Percentiles rank a stretch among this genome's conserved stretches.
phyloP scores from a whole-genome alignment of 163 green algal genomes.

The Volvox carteri region DNA sequence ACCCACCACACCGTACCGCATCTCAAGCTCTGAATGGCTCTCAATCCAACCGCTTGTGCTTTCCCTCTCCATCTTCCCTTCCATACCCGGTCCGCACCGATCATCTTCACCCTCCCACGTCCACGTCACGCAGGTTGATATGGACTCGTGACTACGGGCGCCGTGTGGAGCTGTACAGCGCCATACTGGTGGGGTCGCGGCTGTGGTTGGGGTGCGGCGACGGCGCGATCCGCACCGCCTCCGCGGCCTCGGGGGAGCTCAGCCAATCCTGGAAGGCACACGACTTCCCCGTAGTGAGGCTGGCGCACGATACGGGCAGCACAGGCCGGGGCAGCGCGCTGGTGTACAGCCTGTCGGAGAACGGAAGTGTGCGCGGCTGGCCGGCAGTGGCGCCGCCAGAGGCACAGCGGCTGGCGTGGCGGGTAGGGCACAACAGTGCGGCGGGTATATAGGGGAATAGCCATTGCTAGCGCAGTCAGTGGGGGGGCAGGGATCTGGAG shows the following conservation, averaged over 20 bases:
- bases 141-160: constrained; percentile 33
- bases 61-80: too few relatives aligned
- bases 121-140: constrained; percentile 24
- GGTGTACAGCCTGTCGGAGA: constrained; percentile 73
- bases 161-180: constrained; percentile 24
- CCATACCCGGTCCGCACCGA: too few relatives aligned
- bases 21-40: too few relatives aligned
- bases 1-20: too few relatives aligned
- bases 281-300: constrained; percentile 64
- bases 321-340: constrained; percentile 34
- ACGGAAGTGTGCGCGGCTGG: constrained; percentile 72
- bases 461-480: too few relatives aligned
- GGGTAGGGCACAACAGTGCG: constrained; percentile 46
- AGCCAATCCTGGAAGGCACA: constrained; percentile 65
- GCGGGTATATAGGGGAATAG: too few relatives aligned
- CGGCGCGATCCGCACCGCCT: constrained; percentile 68
- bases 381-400: constrained; percentile 19
- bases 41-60: too few relatives aligned
- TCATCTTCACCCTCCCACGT: too few relatives aligned
- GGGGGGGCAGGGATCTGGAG: too few relatives aligned
- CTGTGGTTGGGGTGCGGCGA: constrained; percentile 81
- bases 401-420: constrained; percentile 18
- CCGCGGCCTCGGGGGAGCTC: constrained; percentile 9
- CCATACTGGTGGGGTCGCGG: constrained; percentile 23
- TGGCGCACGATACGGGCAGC: constrained; percentile 52